Percentiles rank a stretch among this genome's conserved stretches.
Conservation (phyloP, 345 rosid genomes). For the Arabidopsis arenosa region DNA sequence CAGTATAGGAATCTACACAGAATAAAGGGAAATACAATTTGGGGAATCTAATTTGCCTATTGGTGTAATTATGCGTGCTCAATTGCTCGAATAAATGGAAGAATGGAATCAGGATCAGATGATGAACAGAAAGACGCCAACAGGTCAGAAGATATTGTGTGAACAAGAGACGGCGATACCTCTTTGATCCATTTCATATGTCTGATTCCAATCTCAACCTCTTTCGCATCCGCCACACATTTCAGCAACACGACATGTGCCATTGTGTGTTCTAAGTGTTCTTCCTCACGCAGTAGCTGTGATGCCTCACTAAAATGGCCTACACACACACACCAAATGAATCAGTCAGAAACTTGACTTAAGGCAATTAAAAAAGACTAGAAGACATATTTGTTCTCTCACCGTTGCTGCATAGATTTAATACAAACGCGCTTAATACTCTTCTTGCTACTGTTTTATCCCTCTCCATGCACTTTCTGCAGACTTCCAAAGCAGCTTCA, state of each 20-base stretch:
- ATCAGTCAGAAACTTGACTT: constrained; percentile 19
- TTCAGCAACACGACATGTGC: constrained; percentile 65
- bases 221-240: constrained; percentile 61
- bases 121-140: constrained; percentile 52
- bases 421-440: constrained; percentile 50
- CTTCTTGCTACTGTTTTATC: constrained; percentile 51
- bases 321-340: constrained; percentile 35
- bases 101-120: constrained; percentile 52
- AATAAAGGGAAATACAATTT: constrained; percentile 35
- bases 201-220: constrained; percentile 55
- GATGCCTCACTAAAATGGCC: constrained; percentile 60
- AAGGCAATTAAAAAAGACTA: background rate
- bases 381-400: constrained; percentile 1
- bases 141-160: constrained; percentile 50
- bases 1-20: constrained; percentile 20
- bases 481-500: constrained; percentile 63
- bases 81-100: constrained; percentile 40
- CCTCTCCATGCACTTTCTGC: constrained; percentile 53
- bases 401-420: constrained; percentile 71
- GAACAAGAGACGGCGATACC: constrained; percentile 51
- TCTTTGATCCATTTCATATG: constrained; percentile 59
- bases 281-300: constrained; percentile 48
- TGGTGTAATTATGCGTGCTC: constrained; percentile 22
- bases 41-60: constrained; percentile 30
- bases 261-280: constrained; percentile 50